phyloP scores from a whole-genome alignment of 441 rosid genomes.

The Raphanus hybrid region DNA sequence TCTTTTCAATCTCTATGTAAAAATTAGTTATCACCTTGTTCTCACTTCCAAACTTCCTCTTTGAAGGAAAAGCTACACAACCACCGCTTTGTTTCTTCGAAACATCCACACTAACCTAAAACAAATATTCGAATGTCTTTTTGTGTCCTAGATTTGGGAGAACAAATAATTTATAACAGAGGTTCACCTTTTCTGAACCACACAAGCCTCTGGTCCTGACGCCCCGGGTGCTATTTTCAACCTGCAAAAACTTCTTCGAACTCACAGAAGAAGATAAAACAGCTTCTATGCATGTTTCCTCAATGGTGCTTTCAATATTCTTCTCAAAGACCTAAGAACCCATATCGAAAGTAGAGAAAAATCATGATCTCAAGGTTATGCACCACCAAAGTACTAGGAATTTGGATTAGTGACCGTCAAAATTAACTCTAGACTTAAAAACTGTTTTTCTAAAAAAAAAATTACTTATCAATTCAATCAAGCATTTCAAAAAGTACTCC shows the following conservation, averaged over 20 bases:
- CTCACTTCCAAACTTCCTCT: slow-evolving; percentile 52
- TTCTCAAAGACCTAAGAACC: slow-evolving; percentile 22
- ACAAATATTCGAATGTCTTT: slow-evolving; percentile 19
- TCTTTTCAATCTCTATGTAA: slow-evolving; percentile 38
- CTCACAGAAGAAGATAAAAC: slow-evolving; percentile 33
- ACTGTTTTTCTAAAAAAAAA: neutral
- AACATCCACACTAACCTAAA: slow-evolving; percentile 55
- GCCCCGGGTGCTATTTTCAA: slow-evolving; percentile 30
- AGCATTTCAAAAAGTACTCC: slow-evolving; percentile 2
- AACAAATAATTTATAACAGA: neutral
- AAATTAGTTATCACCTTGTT: slow-evolving; percentile 50
- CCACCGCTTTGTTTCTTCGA: slow-evolving; percentile 64
- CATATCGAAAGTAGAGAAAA: neutral
- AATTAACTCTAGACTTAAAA: neutral
- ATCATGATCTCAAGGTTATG: neutral
- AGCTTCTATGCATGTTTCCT: slow-evolving; percentile 13
- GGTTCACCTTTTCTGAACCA: slow-evolving; percentile 46
- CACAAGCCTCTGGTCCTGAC: slow-evolving; percentile 28
- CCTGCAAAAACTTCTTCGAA: slow-evolving; percentile 29
- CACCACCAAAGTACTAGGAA: neutral
- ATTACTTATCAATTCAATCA: neutral
- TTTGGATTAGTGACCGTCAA: neutral
- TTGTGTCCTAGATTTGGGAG: slow-evolving; percentile 16
- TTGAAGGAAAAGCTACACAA: slow-evolving; percentile 62
- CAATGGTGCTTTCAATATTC: neutral